Base-by-base conservation (phyloP, 768 basidiomycete genomes). In the Boletus speciosus region DNA sequence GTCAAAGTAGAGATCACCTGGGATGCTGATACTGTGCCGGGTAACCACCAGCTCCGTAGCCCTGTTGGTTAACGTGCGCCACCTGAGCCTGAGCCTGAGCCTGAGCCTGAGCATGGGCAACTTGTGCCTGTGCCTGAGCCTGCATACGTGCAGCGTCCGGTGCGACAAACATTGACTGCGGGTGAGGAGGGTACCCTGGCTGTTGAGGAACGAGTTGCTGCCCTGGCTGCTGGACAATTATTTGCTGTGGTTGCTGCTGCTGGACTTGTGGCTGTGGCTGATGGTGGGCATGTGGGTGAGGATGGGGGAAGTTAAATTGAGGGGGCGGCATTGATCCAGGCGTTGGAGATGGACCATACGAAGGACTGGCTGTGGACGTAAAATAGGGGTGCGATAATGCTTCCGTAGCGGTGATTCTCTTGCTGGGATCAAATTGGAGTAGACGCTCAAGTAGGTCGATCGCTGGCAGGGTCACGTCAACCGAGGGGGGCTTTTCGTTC, bases 301-400 rank as follows among this genome's bases (percentile, higher is more conserved):
- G 81, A 55, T 85, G 85, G 3, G 86, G 81, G 61, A 80, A 88
- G 63, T 82, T 85, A 66, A 84, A 88, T 23, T 78, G 66, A 29
- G 86, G 85, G 4, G 87, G 86, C 5, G 82, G 76, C 80, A 86
- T 85, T 34, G 84, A 76, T 40, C 83, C 80, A 41, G 76, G 74
- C 35, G 74, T 72, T 38, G 69, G 63, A 43, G 70, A 69, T 36
- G 65, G 62, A 14, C 68, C 65, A 51, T 72, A 69, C 19, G 71
- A 45, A 54, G 70, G 66, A 52, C 63, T 70, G 48, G 58, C 67
- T 5, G 81, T 74, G 36, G 78, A 80, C 16, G 85, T 83, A 72
- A 98, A 97, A 71, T 98, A 98, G 0, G 93, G 90, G 63, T 99
- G 97, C 8, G 81, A 83, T 52, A 98, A 81, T 0, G 96, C 94